These are phyloP conservation scores for Russula emetica DNA, from an alignment of 768 basidiomycete genomes.

Conservation along the genomic window DNA sequence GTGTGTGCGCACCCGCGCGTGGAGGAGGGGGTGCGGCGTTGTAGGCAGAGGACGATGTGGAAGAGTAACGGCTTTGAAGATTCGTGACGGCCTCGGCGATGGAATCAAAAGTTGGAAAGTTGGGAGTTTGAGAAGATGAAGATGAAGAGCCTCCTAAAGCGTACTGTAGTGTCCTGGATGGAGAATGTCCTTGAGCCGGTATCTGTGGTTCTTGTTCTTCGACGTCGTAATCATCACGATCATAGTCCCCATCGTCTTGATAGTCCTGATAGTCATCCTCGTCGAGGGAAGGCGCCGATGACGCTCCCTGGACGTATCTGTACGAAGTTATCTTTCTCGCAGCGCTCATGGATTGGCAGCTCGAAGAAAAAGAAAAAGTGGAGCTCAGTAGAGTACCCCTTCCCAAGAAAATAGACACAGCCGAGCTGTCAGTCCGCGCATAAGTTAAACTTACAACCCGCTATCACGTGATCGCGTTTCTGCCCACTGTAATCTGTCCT, in stretches of 20 bases:
- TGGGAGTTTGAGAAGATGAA: constrained; percentile 2
- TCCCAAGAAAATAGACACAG: not conserved
- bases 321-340: constrained; percentile 18
- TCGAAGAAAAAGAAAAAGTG: not conserved
- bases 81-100: constrained; percentile 25
- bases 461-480: constrained; percentile 17
- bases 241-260: constrained; percentile 2
- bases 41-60: not conserved
- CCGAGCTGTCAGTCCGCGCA: not conserved
- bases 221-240: constrained; percentile 13
- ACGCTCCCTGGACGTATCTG: constrained; percentile 20
- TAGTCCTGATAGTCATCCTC: constrained; percentile 20
- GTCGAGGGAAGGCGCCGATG: constrained; percentile 17
- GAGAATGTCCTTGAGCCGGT: constrained; percentile 9
- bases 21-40: not conserved
- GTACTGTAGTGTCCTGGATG: constrained; percentile 20
- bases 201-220: constrained; percentile 16
- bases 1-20: not conserved
- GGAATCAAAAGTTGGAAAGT: constrained; percentile 21
- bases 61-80: constrained; percentile 22
- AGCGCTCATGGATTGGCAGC: not conserved
- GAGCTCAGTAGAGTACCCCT: not conserved
- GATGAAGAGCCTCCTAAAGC: constrained; percentile 18
- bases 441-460: too few relatives aligned
- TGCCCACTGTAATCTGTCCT: too few relatives aligned